Evolutionary conservation across 495 filamentous ascomycete genomes (phyloP).

Genomic region (Xylaria sp.): DNA sequence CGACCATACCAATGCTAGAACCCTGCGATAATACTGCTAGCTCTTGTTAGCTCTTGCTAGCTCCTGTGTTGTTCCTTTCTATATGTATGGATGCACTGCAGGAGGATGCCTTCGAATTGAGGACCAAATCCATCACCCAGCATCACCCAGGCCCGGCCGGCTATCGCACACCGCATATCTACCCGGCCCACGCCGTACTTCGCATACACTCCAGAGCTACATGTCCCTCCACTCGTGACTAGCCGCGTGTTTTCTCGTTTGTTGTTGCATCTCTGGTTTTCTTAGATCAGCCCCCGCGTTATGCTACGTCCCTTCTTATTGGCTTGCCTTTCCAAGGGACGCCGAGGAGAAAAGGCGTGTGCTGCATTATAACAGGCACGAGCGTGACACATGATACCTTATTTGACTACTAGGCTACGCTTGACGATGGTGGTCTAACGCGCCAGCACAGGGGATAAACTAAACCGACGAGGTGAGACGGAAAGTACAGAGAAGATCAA

Average conservation of each 20-base stretch:
- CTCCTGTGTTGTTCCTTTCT: background rate
- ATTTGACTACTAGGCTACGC: background rate
- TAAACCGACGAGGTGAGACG: background rate
- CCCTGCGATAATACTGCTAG: too few relatives aligned
- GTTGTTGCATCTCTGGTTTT: background rate
- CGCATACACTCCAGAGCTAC: background rate
- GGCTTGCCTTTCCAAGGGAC: background rate
- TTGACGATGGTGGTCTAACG: background rate
- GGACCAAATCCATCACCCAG: too few relatives aligned
- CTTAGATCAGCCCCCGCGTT: background rate
- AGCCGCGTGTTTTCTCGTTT: background rate
- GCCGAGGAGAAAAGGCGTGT: background rate
- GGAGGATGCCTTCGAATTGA: too few relatives aligned
- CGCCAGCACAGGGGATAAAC: background rate
- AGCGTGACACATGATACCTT: background rate
- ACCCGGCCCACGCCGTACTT: background rate
- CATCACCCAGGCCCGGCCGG: too few relatives aligned
- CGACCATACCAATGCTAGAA: background rate
- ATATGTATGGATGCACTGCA: too few relatives aligned
- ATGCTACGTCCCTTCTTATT: background rate
- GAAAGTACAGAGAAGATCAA: background rate
- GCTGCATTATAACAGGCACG: background rate
- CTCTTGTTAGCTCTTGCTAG: too few relatives aligned
- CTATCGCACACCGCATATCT: background rate
- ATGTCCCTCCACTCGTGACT: background rate